These are phyloP conservation scores for Articulospora tetracladia DNA, from an alignment of 495 filamentous ascomycete genomes.

Conservation along the genomic window DNA sequence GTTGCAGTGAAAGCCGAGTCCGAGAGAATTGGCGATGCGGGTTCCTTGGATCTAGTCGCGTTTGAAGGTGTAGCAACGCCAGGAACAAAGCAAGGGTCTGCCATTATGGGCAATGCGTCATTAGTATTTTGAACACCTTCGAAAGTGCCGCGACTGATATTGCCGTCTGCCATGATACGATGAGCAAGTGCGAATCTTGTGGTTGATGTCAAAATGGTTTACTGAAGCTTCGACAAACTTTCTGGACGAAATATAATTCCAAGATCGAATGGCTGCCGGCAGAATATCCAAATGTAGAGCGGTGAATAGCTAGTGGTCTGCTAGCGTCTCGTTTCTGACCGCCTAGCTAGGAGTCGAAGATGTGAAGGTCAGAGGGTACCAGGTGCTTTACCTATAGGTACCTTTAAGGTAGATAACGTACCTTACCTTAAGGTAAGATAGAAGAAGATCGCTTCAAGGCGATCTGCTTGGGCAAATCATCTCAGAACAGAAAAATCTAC, in stretches of 20 bases:
- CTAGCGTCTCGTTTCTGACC: too few relatives aligned
- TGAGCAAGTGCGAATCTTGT: not conserved
- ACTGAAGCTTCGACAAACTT: too few relatives aligned
- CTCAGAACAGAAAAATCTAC: too few relatives aligned
- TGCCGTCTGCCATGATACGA: not conserved
- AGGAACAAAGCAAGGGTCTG: not conserved
- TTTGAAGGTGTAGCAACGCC: not conserved
- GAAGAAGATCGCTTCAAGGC: too few relatives aligned
- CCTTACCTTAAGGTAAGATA: too few relatives aligned
- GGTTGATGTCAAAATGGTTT: not conserved
- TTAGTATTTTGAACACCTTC: not conserved
- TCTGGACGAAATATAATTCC: too few relatives aligned
- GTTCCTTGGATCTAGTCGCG: not conserved
- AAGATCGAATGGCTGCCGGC: too few relatives aligned
- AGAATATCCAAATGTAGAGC: not conserved
- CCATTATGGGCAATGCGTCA: not conserved
- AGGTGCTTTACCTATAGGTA: too few relatives aligned
- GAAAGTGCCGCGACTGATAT: not conserved
- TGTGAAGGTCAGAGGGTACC: too few relatives aligned
- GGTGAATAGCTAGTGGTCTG: not conserved
- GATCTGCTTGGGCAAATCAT: too few relatives aligned
- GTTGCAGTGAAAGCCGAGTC: conserved; percentile 17
- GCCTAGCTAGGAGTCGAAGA: too few relatives aligned
- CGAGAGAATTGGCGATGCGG: not conserved
- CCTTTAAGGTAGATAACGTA: too few relatives aligned